phyloP scores from a whole-genome alignment of 768 basidiomycete species.

The Suillus lakei region DNA sequence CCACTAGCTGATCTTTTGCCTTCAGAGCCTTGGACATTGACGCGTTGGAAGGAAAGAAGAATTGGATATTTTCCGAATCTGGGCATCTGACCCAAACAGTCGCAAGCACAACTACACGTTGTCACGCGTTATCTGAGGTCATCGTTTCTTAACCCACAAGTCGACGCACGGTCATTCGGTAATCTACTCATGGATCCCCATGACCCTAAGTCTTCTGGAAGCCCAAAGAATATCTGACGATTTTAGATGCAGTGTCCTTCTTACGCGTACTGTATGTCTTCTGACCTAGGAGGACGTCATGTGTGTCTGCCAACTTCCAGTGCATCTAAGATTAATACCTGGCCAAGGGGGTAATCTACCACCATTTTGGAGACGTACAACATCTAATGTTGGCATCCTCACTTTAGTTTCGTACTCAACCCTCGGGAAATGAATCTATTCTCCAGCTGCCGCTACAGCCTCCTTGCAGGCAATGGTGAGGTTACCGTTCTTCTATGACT shows the following conservation, averaged over 20 bases:
- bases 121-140: conserved; percentile 3
- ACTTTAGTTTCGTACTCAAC: not conserved
- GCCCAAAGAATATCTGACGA: conserved; percentile 2
- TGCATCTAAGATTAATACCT: conserved; percentile 10
- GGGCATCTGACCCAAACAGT: not conserved
- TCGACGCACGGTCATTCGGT: conserved; percentile 9
- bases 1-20: conserved; percentile 77
- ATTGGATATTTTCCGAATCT: not conserved
- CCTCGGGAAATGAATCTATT: conserved; percentile 4
- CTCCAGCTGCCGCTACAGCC: conserved; percentile 5
- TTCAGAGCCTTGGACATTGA: conserved; percentile 72
- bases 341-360: not conserved
- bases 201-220: conserved; percentile 10
- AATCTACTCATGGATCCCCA: conserved; percentile 5
- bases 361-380: conserved; percentile 7
- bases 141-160: not conserved
- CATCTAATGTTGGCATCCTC: conserved; percentile 3
- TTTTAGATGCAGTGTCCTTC: conserved; percentile 9
- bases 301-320: conserved; percentile 1
- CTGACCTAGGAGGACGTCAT: not conserved
- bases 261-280: conserved; percentile 6
- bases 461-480: conserved; percentile 11
- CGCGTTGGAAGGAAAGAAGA: conserved; percentile 1
- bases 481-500: conserved; percentile 4
- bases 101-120: not conserved